These are phyloP conservation scores for Nosema muscidifuracis DNA, from an alignment of 371 early-diverging fungal species.

Conservation along the genomic window DNA sequence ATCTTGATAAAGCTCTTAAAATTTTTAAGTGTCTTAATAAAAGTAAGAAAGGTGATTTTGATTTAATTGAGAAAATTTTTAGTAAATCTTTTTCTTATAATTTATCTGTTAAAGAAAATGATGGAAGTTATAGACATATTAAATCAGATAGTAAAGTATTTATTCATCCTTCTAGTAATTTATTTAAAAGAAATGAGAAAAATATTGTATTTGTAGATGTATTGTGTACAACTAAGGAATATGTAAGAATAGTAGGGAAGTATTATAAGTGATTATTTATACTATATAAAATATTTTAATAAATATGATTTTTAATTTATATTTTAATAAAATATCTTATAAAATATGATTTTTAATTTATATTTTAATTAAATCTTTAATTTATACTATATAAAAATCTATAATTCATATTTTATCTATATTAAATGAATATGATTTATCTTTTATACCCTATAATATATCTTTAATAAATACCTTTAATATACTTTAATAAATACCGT, in stretches of 20 bases:
- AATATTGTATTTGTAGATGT: conserved; percentile 54
- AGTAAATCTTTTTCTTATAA: conserved; percentile 52
- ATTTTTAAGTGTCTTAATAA: conserved; percentile 33
- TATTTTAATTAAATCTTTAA: no score
- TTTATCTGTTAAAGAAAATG: conserved; percentile 36
- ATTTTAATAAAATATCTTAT: no score
- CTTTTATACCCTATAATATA: no score
- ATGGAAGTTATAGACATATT: conserved; percentile 47
- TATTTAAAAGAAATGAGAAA: conserved; percentile 50
- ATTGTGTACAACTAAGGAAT: conserved; percentile 47
- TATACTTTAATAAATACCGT: no score
- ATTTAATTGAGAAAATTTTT: conserved; percentile 39
- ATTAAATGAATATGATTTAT: no score
- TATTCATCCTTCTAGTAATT: conserved; percentile 53
- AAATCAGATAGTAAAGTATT: conserved; percentile 21
- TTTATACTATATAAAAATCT: no score
- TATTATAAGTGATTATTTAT: conserved; percentile 30
- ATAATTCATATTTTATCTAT: no score
- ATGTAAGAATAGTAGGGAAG: conserved; percentile 51
- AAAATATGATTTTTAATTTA: no score
- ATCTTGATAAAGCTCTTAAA: conserved; percentile 31
- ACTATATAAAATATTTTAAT: no score
- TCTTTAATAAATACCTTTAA: no score
- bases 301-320: no score
- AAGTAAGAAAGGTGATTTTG: conserved; percentile 31